Evolutionary conservation across 805 yeast species (phyloP).

Genomic region (Kurtzmaniella fragi): DNA sequence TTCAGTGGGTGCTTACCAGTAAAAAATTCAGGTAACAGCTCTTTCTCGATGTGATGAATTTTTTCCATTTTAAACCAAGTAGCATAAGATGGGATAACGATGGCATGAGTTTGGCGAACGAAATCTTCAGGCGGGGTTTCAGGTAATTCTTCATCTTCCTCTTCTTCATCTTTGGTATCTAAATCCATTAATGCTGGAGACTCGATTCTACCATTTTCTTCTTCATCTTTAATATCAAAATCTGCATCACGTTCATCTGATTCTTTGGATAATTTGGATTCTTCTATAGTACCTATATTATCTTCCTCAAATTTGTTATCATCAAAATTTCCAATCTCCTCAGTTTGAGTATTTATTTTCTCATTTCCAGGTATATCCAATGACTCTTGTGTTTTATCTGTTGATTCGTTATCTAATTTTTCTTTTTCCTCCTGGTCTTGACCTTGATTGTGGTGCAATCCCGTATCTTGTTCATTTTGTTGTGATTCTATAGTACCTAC

Average conservation of each 20-base stretch:
- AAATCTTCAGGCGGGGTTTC: slow-evolving; percentile 4
- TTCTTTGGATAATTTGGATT: background rate
- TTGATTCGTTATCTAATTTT: background rate
- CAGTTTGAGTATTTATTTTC: too few species aligned
- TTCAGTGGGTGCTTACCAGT: slow-evolving; percentile 65
- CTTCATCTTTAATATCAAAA: slow-evolving; percentile 3
- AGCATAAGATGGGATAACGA: slow-evolving; percentile 82
- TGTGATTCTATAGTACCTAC: background rate
- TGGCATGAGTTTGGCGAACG: slow-evolving; percentile 68
- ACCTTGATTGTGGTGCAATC: slow-evolving; percentile 1
- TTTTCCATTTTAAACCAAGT: slow-evolving; percentile 76
- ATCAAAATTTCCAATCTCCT: background rate
- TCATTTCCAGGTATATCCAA: background rate
- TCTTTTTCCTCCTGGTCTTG: background rate
- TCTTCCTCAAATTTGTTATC: background rate
- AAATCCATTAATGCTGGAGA: background rate
- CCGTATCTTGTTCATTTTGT: slow-evolving; percentile 4
- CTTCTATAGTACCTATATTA: background rate
- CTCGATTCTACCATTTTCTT: slow-evolving; percentile 1
- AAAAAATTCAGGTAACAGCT: slow-evolving; percentile 86
- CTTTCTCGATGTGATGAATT: slow-evolving; percentile 72
- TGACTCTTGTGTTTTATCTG: background rate
- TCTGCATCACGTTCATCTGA: background rate
- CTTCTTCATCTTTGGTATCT: slow-evolving; percentile 1
- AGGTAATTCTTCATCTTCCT: slow-evolving; percentile 4